Percentiles rank a stretch among this genome's conserved stretches.
These are phyloP conservation scores for Heliamphora exappendiculata DNA, from an alignment of 148 eudicot species.

Conservation along the genomic window DNA sequence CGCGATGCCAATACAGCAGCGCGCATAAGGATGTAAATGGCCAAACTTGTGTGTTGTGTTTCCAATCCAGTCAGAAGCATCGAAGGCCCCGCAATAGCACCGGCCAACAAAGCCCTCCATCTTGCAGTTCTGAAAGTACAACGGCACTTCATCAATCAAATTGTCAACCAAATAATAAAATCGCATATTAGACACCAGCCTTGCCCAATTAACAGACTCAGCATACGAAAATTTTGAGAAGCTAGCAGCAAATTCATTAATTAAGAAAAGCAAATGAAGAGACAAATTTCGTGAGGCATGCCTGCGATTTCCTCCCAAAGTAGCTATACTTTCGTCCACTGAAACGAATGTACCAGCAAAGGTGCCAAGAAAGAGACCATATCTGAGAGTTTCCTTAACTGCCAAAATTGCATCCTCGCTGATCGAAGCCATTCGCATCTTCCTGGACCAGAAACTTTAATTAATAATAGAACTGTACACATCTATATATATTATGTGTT, in stretches of 20 bases:
- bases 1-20: constrained; percentile 98
- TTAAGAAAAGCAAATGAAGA: not conserved
- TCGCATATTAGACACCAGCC: constrained; percentile 1
- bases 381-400: constrained; percentile 77
- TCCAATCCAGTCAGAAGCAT: constrained; percentile 84
- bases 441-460: constrained; percentile 31
- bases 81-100: constrained; percentile 94
- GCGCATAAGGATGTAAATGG: constrained; percentile 91
- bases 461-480: not conserved
- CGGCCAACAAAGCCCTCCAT: constrained; percentile 96
- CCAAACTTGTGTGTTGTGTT: constrained; percentile 83
- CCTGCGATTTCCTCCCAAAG: constrained; percentile 88
- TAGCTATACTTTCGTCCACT: constrained; percentile 81
- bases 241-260: not conserved
- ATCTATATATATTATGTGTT: not conserved
- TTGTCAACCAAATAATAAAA: not conserved
- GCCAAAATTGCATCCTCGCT: constrained; percentile 56
- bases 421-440: constrained; percentile 35
- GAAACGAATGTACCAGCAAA: constrained; percentile 92
- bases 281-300: constrained; percentile 16
- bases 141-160: constrained; percentile 12
- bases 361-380: constrained; percentile 85
- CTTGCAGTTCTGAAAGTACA: constrained; percentile 74
- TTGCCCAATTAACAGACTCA: constrained; percentile 1
- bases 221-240: not conserved